Evolutionary conservation across 108 stramenopile species (phyloP), one percentile per base, ranked within the genome.

Genomic region (Chaetoceros muelleri): DNA sequence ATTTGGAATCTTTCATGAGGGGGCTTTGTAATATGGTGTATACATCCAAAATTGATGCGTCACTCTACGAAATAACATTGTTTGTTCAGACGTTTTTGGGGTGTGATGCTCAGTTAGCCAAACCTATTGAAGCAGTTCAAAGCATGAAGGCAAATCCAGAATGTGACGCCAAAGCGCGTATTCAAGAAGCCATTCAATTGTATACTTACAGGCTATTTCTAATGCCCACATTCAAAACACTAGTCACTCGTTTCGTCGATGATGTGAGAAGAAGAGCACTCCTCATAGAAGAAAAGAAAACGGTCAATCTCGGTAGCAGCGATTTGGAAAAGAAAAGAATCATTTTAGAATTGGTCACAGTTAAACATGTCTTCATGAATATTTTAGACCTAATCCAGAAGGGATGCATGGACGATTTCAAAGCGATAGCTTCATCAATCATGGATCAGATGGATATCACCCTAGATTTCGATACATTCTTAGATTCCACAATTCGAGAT

Each of bases 1-100:
- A 79, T 52, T 65, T 92, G 10, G 90, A 92, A 59, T 34, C 57
- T 21, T 88, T 86, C 70, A 49, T 92, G 10, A 66, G 80, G 26
- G 48, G 48, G 34, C 71, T 84, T 2, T 78, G 80, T 45, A 61
- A 71, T 25, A 52, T 69, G 26, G 65, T 87, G 18, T 92, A 92
- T 57, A 72, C 65, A 5, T 60, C 73, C 17, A 56, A 58, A 18
- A 64, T 92, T 0, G 64, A 85, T 31, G 75, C 86, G 0, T 66
- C 65, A 30, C 55, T 80, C 8, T 77, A 73, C 0, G 86, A 92
- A 57, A 68, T 88, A 29, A 78, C 84, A 3, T 56, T 84, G 24
- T 82, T 85, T 67, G 69, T 92, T 10, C 90, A 92, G 66, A 79
- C 79, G n/a, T 92, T 92, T 64, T 61, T 92, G 22, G 85, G 90